Conservation (phyloP, 768 basidiomycete genomes). For the Clitopilus passeckerianus region DNA sequence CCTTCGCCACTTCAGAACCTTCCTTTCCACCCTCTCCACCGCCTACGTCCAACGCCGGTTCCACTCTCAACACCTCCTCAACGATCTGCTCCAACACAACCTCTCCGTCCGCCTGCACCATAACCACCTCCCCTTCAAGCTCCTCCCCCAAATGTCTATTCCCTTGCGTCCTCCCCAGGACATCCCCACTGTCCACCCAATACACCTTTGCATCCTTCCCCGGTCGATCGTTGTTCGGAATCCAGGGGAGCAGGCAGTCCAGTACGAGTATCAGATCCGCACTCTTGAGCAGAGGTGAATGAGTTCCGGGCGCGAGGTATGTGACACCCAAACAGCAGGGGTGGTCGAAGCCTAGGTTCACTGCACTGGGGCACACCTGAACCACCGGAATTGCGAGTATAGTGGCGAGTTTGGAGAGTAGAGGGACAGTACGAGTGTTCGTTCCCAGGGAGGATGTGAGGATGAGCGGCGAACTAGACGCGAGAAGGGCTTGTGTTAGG, state of each 20-base stretch:
- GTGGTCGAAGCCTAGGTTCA: constrained; percentile 55
- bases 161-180: constrained; percentile 46
- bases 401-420: constrained; percentile 43
- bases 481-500: constrained; percentile 32
- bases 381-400: constrained; percentile 52
- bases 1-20: too few relatives aligned
- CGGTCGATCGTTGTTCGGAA: constrained; percentile 44
- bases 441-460: constrained; percentile 62
- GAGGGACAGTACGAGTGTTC: constrained; percentile 38
- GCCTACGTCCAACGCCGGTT: constrained; percentile 10
- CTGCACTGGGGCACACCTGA: constrained; percentile 40
- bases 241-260: constrained; percentile 68
- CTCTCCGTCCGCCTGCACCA: constrained; percentile 52
- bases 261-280: constrained; percentile 63
- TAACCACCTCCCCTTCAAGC: constrained; percentile 16
- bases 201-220: constrained; percentile 39
- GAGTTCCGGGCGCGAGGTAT: constrained; percentile 39
- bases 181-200: constrained; percentile 58
- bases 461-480: constrained; percentile 53
- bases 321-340: constrained; percentile 48
- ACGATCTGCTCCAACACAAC: constrained; percentile 17
- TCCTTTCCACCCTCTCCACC: too few relatives aligned
- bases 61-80: constrained; percentile 6
- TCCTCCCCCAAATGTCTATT: constrained; percentile 53
- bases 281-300: constrained; percentile 39